Evolutionary conservation across 108 stramenopile species (phyloP).

Genomic region (Fistulifera solaris): DNA sequence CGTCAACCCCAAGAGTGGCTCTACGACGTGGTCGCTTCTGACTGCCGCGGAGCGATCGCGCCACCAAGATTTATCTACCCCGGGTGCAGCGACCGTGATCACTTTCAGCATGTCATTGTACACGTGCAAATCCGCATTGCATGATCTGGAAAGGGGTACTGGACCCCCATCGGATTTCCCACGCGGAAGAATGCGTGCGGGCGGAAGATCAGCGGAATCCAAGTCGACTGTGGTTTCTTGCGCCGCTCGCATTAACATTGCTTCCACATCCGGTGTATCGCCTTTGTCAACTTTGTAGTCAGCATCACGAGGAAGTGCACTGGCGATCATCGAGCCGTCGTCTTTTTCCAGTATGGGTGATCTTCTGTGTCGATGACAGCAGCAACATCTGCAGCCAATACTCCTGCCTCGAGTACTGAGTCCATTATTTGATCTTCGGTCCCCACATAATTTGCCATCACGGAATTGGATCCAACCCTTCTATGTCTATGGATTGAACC

Average conservation of each 20-base stretch:
- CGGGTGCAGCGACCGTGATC: conserved; percentile 29
- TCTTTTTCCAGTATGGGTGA: conserved; percentile 3
- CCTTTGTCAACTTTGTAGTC: conserved; percentile 43
- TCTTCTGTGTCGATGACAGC: conserved; percentile 35
- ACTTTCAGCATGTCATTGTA: conserved; percentile 50
- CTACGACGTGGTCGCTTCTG: conserved; percentile 17
- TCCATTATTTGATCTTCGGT: conserved; percentile 18
- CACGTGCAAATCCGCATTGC: conserved; percentile 17
- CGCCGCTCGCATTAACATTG: conserved; percentile 21
- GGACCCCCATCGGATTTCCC: conserved; percentile 24
- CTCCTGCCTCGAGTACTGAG: conserved; percentile 5
- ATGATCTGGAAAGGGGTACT: conserved; percentile 20
- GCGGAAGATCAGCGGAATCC: conserved; percentile 4
- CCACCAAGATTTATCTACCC: conserved; percentile 28
- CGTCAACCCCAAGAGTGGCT: conserved; percentile 30
- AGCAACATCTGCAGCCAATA: conserved; percentile 14
- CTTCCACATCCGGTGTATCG: conserved; percentile 26
- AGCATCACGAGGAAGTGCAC: conserved; percentile 30
- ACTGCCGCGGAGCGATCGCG: conserved; percentile 18
- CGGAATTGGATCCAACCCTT: conserved; percentile 5
- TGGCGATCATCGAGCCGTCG: conserved; percentile 1
- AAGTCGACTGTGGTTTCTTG: conserved; percentile 17
- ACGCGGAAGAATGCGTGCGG: background rate
- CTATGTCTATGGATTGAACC: background rate
- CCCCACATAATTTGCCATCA: conserved; percentile 30